phyloP scores from a whole-genome alignment of 345 rosid genomes.

The Laguncularia racemosa region DNA sequence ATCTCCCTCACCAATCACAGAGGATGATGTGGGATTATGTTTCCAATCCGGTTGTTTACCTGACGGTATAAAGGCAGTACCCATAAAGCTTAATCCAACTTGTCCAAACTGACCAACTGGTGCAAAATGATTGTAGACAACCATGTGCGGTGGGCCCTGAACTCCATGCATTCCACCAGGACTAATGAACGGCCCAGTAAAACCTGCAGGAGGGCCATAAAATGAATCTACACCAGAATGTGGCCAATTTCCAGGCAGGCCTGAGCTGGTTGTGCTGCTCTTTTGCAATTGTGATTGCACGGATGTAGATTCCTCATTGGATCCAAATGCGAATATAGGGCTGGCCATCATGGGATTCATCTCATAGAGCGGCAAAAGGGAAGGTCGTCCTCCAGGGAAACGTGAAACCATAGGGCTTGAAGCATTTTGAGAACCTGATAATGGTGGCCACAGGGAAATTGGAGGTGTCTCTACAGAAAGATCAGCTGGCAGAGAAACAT shows the following conservation, averaged over 20 bases:
- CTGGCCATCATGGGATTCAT: constrained; percentile 88
- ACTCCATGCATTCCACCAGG: constrained; percentile 84
- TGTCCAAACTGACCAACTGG: constrained; percentile 97
- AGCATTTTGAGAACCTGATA: constrained; percentile 65
- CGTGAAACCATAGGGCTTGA: constrained; percentile 77
- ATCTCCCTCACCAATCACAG: constrained; percentile 61
- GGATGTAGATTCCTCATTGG: constrained; percentile 66
- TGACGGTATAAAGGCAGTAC: constrained; percentile 81
- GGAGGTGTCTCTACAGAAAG: constrained; percentile 89
- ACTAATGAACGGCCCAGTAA: constrained; percentile 76
- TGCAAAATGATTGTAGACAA: constrained; percentile 95
- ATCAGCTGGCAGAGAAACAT: constrained; percentile 92
- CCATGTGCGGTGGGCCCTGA: constrained; percentile 94
- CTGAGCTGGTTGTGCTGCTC: constrained; percentile 47
- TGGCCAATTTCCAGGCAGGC: constrained; percentile 73
- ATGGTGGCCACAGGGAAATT: constrained; percentile 75
- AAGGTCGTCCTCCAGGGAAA: constrained; percentile 70
- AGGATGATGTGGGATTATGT: constrained; percentile 58
- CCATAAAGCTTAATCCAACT: constrained; percentile 94
- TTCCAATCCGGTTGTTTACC: constrained; percentile 97
- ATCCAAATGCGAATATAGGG: constrained; percentile 85
- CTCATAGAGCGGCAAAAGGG: constrained; percentile 86
- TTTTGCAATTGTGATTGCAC: constrained; percentile 71
- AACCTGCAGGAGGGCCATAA: constrained; percentile 82
- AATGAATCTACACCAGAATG: constrained; percentile 90